Percentiles rank a stretch among this genome's conserved stretches.
phyloP scores from a whole-genome alignment of 257 asterid species.

The Solanum piurae region DNA sequence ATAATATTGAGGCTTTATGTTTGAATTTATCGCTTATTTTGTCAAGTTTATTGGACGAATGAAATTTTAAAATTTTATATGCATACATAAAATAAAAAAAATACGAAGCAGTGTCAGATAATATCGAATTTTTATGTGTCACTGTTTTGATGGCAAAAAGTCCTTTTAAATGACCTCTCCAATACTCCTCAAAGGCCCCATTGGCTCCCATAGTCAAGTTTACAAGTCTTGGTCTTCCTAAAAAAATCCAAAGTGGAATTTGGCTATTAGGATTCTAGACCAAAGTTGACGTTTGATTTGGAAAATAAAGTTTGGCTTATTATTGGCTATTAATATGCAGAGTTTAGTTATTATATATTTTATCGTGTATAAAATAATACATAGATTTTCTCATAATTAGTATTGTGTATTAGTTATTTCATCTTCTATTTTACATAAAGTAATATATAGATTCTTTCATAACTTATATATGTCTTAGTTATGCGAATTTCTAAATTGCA shows the following conservation, averaged over 20 bases:
- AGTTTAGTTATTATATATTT: not conserved
- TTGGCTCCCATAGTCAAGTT: not conserved
- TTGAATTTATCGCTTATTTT: not conserved
- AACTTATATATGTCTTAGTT: not conserved
- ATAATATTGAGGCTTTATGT: not conserved
- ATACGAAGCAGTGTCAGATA: not conserved
- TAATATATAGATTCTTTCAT: no score
- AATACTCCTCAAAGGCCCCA: not conserved
- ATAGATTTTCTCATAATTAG: no score
- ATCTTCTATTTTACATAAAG: not conserved
- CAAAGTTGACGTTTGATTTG: not conserved
- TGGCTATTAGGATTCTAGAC: not conserved
- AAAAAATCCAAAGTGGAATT: not conserved
- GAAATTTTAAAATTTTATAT: not conserved
- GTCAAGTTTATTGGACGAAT: not conserved
- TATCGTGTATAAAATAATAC: accelerated
- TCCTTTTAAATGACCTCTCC: not conserved
- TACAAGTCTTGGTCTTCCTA: not conserved
- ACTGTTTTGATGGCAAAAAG: not conserved
- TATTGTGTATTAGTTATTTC: no score
- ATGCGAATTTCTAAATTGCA: not conserved
- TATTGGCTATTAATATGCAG: not conserved
- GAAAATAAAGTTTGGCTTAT: not conserved
- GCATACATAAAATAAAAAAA: not conserved
- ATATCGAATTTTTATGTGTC: not conserved